A percentile compares a stretch with the other conserved stretches of the same genome.
Evolutionary conservation across 1,284 basidiomycete species (phyloP).

Genomic region (Ceratorhiza oryzae-sativae): DNA sequence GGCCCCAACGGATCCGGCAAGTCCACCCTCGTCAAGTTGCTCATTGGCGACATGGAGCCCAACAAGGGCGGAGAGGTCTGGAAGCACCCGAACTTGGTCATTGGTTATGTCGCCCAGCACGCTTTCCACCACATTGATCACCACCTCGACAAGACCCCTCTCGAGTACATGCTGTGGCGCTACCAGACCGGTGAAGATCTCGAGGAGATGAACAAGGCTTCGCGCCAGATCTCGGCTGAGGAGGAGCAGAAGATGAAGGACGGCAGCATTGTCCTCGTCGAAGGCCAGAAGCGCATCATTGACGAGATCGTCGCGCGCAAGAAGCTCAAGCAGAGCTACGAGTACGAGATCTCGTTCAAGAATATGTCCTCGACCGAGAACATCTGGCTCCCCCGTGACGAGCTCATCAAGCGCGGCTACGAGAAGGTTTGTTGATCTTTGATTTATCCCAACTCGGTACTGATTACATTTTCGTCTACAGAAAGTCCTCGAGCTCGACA

Average conservation of each 20-base stretch:
- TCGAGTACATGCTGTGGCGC: constrained; percentile 99
- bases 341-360: constrained; percentile 97
- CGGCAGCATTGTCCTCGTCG: constrained; percentile 82
- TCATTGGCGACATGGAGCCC: constrained; percentile 96
- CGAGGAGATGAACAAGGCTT: constrained; percentile 94
- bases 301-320: constrained; percentile 92
- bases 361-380: constrained; percentile 91
- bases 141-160: constrained; percentile 97
- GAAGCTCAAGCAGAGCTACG: constrained; percentile 99
- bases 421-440: constrained; percentile 71
- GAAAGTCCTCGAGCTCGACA: constrained; percentile 97
- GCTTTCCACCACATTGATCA: constrained; percentile 99
- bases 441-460: constrained; percentile 30
- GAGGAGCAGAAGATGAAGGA: constrained; percentile 98
- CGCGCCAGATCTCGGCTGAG: constrained; percentile 85
- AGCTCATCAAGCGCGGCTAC: constrained; percentile 96
- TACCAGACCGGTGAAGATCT: constrained; percentile 99
- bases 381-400: constrained; percentile 95
- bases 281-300: constrained; percentile 93
- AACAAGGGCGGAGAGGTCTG: constrained; percentile 97
- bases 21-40: constrained; percentile 97
- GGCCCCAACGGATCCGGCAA: constrained; percentile 98
- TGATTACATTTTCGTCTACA: constrained; percentile 47
- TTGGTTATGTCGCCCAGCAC: constrained; percentile 98
- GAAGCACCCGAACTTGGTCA: constrained; percentile 99